Evolutionary conservation across 164 flowering plant genomes (phyloP).

Genomic region (Magnolia kwangsiensis): DNA sequence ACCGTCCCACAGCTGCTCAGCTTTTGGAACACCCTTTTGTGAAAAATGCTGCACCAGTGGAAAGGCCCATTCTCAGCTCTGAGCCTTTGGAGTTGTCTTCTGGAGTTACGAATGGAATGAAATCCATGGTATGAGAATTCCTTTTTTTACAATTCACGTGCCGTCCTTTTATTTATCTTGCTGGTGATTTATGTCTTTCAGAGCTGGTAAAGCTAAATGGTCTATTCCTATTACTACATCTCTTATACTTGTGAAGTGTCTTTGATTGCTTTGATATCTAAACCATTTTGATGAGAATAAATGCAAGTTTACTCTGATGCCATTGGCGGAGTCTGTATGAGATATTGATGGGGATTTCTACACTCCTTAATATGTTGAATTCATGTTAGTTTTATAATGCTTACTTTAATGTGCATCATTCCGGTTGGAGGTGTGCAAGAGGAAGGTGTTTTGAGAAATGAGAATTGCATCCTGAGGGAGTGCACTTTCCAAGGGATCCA

Average conservation of each 20-base stretch:
- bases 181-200: not conserved
- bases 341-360: no score
- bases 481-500: no score
- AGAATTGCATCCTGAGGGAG: no score
- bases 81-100: conserved; percentile 47
- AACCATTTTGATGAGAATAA: no score
- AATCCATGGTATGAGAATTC: conserved; percentile 43
- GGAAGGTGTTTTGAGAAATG: no score
- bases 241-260: not conserved
- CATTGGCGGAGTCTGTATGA: no score
- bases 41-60: conserved; percentile 63
- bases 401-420: no score
- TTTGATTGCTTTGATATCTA: not conserved
- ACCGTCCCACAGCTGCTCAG: conserved; percentile 79
- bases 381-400: no score
- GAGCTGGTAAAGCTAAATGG: no score
- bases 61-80: conserved; percentile 34
- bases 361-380: no score
- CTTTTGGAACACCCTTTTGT: conserved; percentile 94
- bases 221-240: not conserved
- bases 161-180: not conserved
- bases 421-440: no score
- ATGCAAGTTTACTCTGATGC: no score
- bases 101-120: conserved; percentile 37
- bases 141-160: not conserved